phyloP scores from a whole-genome alignment of 192 early-diverging fungal species.

The Coemansia sp. region DNA sequence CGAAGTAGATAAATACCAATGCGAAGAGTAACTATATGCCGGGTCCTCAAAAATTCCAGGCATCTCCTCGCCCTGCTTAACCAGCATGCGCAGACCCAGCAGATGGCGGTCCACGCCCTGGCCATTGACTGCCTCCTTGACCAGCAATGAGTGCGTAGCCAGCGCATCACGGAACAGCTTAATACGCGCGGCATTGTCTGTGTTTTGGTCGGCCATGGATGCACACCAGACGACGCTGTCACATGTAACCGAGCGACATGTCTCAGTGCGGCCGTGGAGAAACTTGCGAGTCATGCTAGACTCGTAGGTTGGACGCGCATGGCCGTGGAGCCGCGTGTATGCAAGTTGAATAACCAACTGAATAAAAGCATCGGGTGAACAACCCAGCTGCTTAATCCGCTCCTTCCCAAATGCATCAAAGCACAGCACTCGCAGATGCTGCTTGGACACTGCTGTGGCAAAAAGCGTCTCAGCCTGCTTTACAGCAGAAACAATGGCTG shows the following conservation, averaged over 20 bases:
- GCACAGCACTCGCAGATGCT: constrained; percentile 79
- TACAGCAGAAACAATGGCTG: constrained; percentile 59
- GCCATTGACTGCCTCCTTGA: constrained; percentile 75
- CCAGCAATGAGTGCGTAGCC: constrained; percentile 74
- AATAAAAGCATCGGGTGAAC: constrained; percentile 75
- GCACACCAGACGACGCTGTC: constrained; percentile 83
- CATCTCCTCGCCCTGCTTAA: constrained; percentile 72
- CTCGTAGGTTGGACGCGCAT: constrained; percentile 84
- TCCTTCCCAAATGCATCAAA: constrained; percentile 93
- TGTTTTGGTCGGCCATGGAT: constrained; percentile 71
- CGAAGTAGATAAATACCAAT: constrained; percentile 94
- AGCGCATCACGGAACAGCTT: constrained; percentile 74
- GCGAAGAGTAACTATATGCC: constrained; percentile 73
- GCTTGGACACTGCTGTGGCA: constrained; percentile 67
- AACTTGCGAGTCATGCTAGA: constrained; percentile 89
- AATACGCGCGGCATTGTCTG: constrained; percentile 58
- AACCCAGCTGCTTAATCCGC: constrained; percentile 81
- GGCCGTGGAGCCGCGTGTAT: constrained; percentile 87
- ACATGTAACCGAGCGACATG: constrained; percentile 73
- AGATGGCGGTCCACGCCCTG: constrained; percentile 91
- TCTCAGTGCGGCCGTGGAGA: constrained; percentile 93
- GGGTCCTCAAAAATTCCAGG: constrained; percentile 88
- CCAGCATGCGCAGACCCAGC: constrained; percentile 77
- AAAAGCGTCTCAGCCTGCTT: constrained; percentile 71
- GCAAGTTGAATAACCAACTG: constrained; percentile 97